Evolutionary conservation across 345 rosid species (phyloP).

Genomic region (Tarenaya hassleriana): DNA sequence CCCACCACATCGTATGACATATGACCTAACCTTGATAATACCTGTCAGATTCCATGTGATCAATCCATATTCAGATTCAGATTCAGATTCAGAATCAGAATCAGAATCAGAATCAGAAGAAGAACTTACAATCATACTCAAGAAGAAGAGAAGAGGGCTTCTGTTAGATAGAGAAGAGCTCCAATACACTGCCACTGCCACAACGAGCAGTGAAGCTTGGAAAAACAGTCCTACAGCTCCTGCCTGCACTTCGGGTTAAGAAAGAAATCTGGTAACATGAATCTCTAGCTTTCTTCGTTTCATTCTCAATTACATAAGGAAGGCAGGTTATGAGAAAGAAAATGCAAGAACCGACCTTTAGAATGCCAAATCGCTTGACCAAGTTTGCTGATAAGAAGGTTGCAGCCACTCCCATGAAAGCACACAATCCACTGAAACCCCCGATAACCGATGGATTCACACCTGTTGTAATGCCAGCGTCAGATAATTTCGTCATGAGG

Average conservation of each 20-base stretch:
- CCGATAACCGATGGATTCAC: slow-evolving; percentile 82
- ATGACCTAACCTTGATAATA: slow-evolving; percentile 83
- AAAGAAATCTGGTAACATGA: not conserved
- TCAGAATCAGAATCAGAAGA: not conserved
- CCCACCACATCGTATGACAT: slow-evolving; percentile 86
- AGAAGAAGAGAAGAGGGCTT: slow-evolving; percentile 64
- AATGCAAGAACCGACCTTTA: slow-evolving; percentile 41
- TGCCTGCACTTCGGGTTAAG: slow-evolving; percentile 50
- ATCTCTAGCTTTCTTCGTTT: no score
- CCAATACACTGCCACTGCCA: slow-evolving; percentile 72
- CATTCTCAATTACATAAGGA: no score
- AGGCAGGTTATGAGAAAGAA: slow-evolving; percentile 2
- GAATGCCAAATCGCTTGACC: slow-evolving; percentile 69
- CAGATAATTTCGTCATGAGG: no score
- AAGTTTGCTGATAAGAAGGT: slow-evolving; percentile 78
- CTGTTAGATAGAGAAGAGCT: slow-evolving; percentile 63
- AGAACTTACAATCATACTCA: slow-evolving; percentile 68
- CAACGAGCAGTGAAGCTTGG: slow-evolving; percentile 76
- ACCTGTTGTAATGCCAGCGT: slow-evolving; percentile 55
- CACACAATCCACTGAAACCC: slow-evolving; percentile 86
- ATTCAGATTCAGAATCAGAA: not conserved
- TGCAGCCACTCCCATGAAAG: slow-evolving; percentile 89
- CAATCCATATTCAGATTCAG: no score
- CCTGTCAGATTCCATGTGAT: slow-evolving; percentile 33
- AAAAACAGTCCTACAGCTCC: slow-evolving; percentile 80